Conservation (phyloP, 352 stramenopile genomes). For the Phytopythium aichiense region DNA sequence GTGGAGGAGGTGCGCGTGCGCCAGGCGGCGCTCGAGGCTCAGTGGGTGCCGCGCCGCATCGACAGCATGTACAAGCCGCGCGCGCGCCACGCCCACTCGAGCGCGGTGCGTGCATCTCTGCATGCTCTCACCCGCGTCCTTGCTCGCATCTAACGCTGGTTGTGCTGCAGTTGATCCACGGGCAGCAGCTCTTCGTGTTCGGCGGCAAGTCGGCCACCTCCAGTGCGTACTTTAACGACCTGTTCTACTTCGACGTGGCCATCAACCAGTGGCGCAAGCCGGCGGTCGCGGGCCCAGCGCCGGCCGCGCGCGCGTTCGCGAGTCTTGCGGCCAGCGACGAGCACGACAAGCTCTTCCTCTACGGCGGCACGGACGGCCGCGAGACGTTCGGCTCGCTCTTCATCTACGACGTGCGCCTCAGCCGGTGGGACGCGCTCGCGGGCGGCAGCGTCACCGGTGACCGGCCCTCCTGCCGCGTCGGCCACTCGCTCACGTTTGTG, state of each 20-base stretch:
- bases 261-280: slow-evolving; percentile 56
- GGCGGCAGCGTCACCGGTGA: slow-evolving; percentile 23
- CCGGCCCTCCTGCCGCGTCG: slow-evolving; percentile 46
- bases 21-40: slow-evolving; percentile 41
- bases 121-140: neutral
- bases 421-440: slow-evolving; percentile 54
- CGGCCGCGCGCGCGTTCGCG: slow-evolving; percentile 44
- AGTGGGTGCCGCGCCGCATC: slow-evolving; percentile 39
- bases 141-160: neutral
- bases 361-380: slow-evolving; percentile 51
- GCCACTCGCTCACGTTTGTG: slow-evolving; percentile 56
- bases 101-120: slow-evolving; percentile 27
- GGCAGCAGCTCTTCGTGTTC: slow-evolving; percentile 65
- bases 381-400: slow-evolving; percentile 58
- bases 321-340: slow-evolving; percentile 38
- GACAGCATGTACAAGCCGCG: slow-evolving; percentile 58
- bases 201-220: slow-evolving; percentile 53
- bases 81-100: slow-evolving; percentile 57
- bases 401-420: slow-evolving; percentile 41
- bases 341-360: slow-evolving; percentile 58
- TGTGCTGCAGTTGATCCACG: slow-evolving; percentile 32
- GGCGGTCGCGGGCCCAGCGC: slow-evolving; percentile 21
- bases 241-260: slow-evolving; percentile 71
- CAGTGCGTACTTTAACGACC: slow-evolving; percentile 56
- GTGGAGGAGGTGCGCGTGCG: slow-evolving; percentile 59